A percentile compares a stretch with the other conserved stretches of the same genome.
Conservation (phyloP, 306 rosid genomes). For the Pyrus communis region DNA sequence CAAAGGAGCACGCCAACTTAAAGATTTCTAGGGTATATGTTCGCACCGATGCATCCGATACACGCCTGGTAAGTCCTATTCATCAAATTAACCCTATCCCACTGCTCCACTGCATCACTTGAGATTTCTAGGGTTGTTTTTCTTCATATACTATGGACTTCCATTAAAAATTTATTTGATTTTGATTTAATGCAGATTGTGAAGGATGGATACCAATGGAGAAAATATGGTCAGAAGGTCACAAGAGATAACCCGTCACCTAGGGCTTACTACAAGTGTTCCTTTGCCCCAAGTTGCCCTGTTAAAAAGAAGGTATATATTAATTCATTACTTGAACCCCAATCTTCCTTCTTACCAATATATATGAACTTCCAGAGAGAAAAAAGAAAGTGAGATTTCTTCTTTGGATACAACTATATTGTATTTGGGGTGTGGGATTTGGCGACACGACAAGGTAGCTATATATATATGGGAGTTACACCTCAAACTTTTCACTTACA, state of each 20-base stretch:
- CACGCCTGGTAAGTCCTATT: slow-evolving; percentile 47
- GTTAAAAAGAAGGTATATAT: slow-evolving; percentile 73
- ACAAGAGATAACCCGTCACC: slow-evolving; percentile 95
- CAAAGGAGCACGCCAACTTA: slow-evolving; percentile 24
- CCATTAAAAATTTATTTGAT: background rate
- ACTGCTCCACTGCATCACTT: background rate
- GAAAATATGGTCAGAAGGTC: slow-evolving; percentile 94
- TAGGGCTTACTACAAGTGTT: slow-evolving; percentile 86
- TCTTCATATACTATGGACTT: background rate
- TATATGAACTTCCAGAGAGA: background rate
- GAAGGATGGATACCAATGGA: slow-evolving; percentile 93
- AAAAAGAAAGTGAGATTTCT: background rate
- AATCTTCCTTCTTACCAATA: background rate
- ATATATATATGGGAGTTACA: no score
- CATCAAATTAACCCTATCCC: background rate
- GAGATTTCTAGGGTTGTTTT: background rate
- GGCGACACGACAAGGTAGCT: background rate
- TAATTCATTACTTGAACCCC: background rate
- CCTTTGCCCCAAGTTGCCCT: slow-evolving; percentile 71
- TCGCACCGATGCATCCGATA: slow-evolving; percentile 48
- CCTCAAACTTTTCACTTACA: no score
- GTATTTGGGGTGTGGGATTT: background rate
- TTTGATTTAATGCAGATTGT: slow-evolving; percentile 33
- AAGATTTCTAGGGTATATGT: slow-evolving; percentile 53
- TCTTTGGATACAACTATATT: no score